Base-by-base conservation (phyloP, 1,139 yeast genomes). In the Candida glucosophila region DNA sequence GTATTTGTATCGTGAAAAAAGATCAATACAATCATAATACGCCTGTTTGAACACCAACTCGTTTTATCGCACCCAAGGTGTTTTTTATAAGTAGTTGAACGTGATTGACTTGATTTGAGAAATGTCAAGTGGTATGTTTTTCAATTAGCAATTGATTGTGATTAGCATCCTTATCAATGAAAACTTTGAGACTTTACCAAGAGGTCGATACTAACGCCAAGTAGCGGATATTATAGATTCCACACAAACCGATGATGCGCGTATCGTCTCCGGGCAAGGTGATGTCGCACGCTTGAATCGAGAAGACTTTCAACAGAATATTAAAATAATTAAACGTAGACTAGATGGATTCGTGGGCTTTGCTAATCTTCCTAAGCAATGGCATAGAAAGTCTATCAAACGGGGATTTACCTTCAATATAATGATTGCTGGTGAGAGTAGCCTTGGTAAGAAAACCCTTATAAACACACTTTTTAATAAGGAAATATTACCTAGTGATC, bases 311-410 rank as follows among this genome's bases (percentile, higher is more conserved):
- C 47, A 46, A 25, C 59, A 48, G 30, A 74, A 68, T 23, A 55
- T 68, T 29, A 70, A 68, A 46, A 65, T 85, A 33, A 74, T 85
- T 44, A 79, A 80, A 44, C 77, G 93, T 41, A 83, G 83, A 47
- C 73, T 88, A 42, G 81, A 77, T 40, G 93, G 95, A 5, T 88
- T 80, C 52, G 98, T 92, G 32, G 99, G 99, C 4, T 90, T 92
- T 58, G 95, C 97, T 41, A 92, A 88, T 57, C 69, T 92, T 47
- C 99, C 99, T 32, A 90, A 88, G 53, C 99, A 92, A 64, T 90
- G 97, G 96, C 97, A 90, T 59, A 76, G 95, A 58, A 86, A 83
- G 55, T 79, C 94, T 5, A 77, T 88, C 38, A 79, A 90, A 57
- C 75, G 90, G 52, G 99, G 98, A n/a, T 92, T 90, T 67, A 72